phyloP scores from a whole-genome alignment of 2,329 filamentous ascomycete species.

The Claviceps maximensis region DNA sequence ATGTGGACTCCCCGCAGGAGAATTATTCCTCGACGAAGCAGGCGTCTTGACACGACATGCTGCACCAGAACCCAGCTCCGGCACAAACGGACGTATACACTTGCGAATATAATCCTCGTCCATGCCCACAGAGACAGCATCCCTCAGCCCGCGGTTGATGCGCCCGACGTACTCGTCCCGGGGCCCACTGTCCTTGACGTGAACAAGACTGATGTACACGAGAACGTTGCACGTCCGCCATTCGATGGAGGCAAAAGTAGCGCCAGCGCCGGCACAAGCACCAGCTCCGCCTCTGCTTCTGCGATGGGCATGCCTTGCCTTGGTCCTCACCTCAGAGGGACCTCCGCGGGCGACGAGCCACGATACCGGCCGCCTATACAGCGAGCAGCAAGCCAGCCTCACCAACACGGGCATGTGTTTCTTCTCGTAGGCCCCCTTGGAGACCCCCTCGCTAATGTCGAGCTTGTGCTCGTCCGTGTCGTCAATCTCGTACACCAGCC shows the following conservation, averaged over 20 bases:
- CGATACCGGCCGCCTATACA: conserved; percentile 23
- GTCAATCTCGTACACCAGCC: conserved; percentile 28
- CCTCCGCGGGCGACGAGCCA: conserved; percentile 26
- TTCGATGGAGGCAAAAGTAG: background rate
- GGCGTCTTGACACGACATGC: background rate
- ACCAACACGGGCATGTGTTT: conserved; percentile 20
- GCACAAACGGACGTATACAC: conserved; percentile 24
- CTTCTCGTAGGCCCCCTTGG: conserved; percentile 26
- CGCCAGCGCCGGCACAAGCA: background rate
- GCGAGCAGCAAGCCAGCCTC: conserved; percentile 16
- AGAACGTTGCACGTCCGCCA: conserved; percentile 18
- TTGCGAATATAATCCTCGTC: conserved; percentile 22
- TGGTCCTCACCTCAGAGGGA: conserved; percentile 14
- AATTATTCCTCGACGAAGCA: background rate
- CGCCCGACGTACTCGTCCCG: conserved; percentile 27
- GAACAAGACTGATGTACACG: conserved; percentile 25
- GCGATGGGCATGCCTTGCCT: conserved; percentile 8
- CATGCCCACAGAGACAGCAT: conserved; percentile 23
- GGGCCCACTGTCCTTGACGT: conserved; percentile 21
- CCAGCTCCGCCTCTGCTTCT: background rate
- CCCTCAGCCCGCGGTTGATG: conserved; percentile 24
- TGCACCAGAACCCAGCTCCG: conserved; percentile 8
- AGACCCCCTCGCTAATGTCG: conserved; percentile 28
- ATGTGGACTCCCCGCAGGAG: background rate
- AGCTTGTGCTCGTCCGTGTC: conserved; percentile 23